Evolutionary conservation across 2,329 filamentous ascomycete species (phyloP).

Genomic region (Fusarium poae): DNA sequence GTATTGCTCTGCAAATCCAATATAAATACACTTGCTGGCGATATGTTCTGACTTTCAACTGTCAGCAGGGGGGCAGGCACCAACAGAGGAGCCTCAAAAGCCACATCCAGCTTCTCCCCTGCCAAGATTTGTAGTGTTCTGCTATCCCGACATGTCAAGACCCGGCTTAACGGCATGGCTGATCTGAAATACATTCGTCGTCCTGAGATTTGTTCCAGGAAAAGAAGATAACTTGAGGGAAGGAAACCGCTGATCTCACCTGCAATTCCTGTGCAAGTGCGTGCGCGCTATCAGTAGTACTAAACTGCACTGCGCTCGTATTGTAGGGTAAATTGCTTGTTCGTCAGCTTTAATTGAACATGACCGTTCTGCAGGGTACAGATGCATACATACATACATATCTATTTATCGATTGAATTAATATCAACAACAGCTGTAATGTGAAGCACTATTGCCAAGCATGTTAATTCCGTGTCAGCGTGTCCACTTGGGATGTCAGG

Average conservation of each 20-base stretch:
- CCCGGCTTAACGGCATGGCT: constrained; percentile 15
- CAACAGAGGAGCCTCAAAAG: constrained; percentile 19
- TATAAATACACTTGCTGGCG: neutral
- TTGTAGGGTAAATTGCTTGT: constrained; percentile 3
- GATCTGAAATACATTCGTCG: constrained; percentile 22
- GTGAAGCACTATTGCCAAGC: constrained; percentile 16
- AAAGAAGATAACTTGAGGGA: constrained; percentile 8
- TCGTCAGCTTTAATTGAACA: neutral
- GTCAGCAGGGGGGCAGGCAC: constrained; percentile 8
- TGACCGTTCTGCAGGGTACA: neutral
- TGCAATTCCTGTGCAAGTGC: neutral
- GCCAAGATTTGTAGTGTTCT: constrained; percentile 28
- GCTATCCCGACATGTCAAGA: constrained; percentile 1
- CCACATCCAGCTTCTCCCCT: constrained; percentile 33
- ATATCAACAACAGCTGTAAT: neutral
- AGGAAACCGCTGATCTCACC: neutral
- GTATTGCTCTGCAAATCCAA: neutral
- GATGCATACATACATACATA: neutral
- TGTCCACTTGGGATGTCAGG: constrained; percentile 23
- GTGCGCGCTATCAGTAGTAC: neutral
- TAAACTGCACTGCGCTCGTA: neutral
- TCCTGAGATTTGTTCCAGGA: constrained; percentile 12
- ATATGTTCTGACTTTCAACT: constrained; percentile 5
- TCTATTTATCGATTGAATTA: neutral
- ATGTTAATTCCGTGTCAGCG: constrained; percentile 22